Evolutionary conservation across 305 asterid genomes (phyloP).

Genomic region (Solanum hybrid): DNA sequence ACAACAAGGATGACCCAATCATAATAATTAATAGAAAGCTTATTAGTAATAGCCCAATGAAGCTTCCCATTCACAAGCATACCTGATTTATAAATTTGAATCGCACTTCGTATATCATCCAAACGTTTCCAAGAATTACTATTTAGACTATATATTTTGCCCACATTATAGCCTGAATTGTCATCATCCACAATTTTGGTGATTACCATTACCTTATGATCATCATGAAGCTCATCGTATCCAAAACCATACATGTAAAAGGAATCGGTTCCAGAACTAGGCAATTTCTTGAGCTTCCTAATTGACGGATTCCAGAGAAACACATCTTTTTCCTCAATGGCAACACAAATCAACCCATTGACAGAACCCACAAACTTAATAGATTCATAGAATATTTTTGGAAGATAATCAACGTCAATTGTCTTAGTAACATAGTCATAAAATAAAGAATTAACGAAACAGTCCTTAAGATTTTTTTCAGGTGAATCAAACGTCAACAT

Average conservation of each 20-base stretch:
- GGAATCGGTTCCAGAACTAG: not conserved
- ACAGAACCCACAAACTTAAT: not conserved
- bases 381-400: not conserved
- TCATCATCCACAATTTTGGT: not conserved
- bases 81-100: not conserved
- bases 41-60: not conserved
- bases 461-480: constrained; percentile 12
- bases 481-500: not conserved
- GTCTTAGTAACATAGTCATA: not conserved
- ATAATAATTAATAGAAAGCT: not conserved
- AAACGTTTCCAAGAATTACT: not conserved
- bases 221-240: not conserved
- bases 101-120: not conserved
- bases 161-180: not conserved
- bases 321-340: not conserved
- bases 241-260: not conserved
- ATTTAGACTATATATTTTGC: not conserved
- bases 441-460: constrained; percentile 20
- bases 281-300: not conserved
- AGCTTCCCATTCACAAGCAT: not conserved
- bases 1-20: constrained; percentile 34
- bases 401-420: not conserved
- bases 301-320: not conserved
- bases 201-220: not conserved
- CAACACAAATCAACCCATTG: not conserved